Percentiles rank a stretch among this genome's conserved stretches.
phyloP scores from a whole-genome alignment of 495 filamentous ascomycete species.

The Halenospora varia region DNA sequence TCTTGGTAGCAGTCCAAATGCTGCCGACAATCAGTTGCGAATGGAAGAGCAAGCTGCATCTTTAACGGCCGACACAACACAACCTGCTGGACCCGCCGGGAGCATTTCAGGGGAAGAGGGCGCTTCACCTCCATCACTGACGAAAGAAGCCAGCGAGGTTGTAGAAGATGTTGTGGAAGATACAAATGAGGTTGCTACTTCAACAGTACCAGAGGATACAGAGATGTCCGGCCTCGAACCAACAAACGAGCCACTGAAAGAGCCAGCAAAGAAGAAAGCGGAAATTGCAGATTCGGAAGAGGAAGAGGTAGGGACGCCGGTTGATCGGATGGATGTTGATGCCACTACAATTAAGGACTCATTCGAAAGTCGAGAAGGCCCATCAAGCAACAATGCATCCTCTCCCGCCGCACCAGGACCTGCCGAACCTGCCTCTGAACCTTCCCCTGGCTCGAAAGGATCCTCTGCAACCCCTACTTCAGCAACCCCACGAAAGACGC shows the following conservation, averaged over 20 bases:
- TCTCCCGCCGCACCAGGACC: conserved; percentile 17
- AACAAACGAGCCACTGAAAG: background rate
- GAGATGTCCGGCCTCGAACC: conserved; percentile 1
- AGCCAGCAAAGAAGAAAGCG: background rate
- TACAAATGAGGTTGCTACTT: conserved; percentile 10
- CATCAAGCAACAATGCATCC: conserved; percentile 5
- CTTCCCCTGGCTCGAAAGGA: conserved; percentile 7
- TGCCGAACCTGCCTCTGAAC: conserved; percentile 11
- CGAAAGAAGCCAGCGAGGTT: conserved; percentile 15
- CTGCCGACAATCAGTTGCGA: conserved; percentile 31
- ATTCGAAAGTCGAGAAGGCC: conserved; percentile 15
- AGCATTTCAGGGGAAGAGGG: background rate
- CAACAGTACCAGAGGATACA: conserved; percentile 7
- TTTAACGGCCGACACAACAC: background rate
- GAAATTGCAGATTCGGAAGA: conserved; percentile 23
- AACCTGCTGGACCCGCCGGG: background rate
- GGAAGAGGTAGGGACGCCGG: conserved; percentile 5
- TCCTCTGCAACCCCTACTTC: conserved; percentile 23
- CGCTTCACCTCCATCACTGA: background rate
- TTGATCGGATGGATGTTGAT: conserved; percentile 22
- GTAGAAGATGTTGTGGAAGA: conserved; percentile 19
- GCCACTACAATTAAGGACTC: conserved; percentile 20
- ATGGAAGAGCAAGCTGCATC: conserved; percentile 18
- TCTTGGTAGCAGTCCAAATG: conserved; percentile 25
- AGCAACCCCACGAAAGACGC: conserved; percentile 16